A percentile compares a stretch with the other conserved stretches of the same genome.
Conservation (phyloP, 768 basidiomycete species). For the Suillus weaverae region DNA sequence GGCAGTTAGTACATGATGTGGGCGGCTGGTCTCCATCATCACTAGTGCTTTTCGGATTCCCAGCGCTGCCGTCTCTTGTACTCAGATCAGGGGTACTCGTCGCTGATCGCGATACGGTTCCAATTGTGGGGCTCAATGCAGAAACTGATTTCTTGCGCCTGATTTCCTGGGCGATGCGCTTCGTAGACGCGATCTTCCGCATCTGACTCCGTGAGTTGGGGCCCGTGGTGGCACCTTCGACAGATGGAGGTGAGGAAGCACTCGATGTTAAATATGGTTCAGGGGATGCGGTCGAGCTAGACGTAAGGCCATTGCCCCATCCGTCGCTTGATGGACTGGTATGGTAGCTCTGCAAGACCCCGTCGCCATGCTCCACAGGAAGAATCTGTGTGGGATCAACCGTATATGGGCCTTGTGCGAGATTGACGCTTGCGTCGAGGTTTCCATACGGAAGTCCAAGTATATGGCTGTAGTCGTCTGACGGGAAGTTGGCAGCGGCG, state of each 20-base stretch:
- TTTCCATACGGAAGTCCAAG: slow-evolving; percentile 65
- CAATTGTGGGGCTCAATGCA: slow-evolving; percentile 16
- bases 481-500: slow-evolving; percentile 48
- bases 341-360: slow-evolving; percentile 54
- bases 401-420: slow-evolving; percentile 58
- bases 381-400: slow-evolving; percentile 93
- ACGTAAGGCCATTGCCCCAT: slow-evolving; percentile 68
- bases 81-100: slow-evolving; percentile 67
- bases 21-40: slow-evolving; percentile 73
- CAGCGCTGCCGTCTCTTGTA: slow-evolving; percentile 30
- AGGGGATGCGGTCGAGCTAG: slow-evolving; percentile 74
- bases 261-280: slow-evolving; percentile 69
- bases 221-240: slow-evolving; percentile 44
- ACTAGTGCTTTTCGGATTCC: slow-evolving; percentile 40
- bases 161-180: slow-evolving; percentile 57
- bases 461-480: slow-evolving; percentile 66
- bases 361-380: slow-evolving; percentile 42
- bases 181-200: slow-evolving; percentile 68
- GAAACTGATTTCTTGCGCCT: slow-evolving; percentile 52
- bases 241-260: slow-evolving; percentile 73
- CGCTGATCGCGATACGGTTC: slow-evolving; percentile 48
- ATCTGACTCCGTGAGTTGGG: slow-evolving; percentile 31
- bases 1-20: slow-evolving; percentile 91
- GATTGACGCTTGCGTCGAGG: slow-evolving; percentile 42
- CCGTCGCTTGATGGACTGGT: slow-evolving; percentile 82